phyloP scores from a whole-genome alignment of 768 basidiomycete species.

The Clitopilus hobsonii region DNA sequence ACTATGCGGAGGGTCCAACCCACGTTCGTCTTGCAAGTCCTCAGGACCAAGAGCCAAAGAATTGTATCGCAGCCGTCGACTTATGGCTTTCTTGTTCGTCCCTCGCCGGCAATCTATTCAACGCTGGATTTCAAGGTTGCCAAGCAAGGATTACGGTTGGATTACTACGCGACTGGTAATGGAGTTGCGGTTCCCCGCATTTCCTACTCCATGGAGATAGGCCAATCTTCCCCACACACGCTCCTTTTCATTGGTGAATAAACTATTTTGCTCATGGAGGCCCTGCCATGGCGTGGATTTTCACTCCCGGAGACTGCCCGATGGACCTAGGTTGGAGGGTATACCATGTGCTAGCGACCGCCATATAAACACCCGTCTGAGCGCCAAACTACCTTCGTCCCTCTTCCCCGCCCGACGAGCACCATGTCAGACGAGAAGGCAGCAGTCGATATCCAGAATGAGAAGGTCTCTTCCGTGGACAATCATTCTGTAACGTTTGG shows the following conservation, averaged over 20 bases:
- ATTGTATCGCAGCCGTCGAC: too few species aligned
- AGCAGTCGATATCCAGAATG: constrained; percentile 4
- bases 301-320: not conserved
- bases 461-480: constrained; percentile 12
- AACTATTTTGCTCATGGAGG: not conserved
- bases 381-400: not conserved
- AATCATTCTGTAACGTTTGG: constrained; percentile 20
- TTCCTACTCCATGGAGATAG: not conserved
- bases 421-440: constrained; percentile 14
- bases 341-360: not conserved
- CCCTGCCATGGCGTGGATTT: not conserved
- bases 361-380: not conserved
- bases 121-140: not conserved
- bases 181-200: not conserved
- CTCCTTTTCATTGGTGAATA: not conserved
- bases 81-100: not conserved
- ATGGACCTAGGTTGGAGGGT: not conserved
- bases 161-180: too few species aligned
- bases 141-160: not conserved
- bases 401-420: not conserved
- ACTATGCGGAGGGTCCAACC: not conserved
- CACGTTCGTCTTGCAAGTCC: not conserved
- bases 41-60: too few species aligned
- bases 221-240: not conserved
- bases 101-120: not conserved